phyloP scores from a whole-genome alignment of 2,329 filamentous ascomycete genomes.

The Juglanconis sp. region DNA sequence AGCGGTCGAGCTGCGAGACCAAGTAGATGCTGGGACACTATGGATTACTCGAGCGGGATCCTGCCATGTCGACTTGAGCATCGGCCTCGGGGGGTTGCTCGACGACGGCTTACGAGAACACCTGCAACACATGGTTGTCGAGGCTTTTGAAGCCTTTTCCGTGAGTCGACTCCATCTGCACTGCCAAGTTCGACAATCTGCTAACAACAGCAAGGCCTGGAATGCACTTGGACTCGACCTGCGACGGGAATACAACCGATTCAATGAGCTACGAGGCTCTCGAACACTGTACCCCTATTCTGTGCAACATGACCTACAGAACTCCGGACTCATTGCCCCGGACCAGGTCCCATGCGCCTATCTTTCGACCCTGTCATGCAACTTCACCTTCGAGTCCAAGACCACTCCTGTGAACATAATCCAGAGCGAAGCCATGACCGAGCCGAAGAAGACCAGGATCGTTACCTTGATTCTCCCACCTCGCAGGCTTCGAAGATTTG shows the following conservation, averaged over 20 bases:
- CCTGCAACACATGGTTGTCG: background rate
- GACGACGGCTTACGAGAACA: background rate
- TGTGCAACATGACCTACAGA: slow-evolving; percentile 4
- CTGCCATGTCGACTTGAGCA: slow-evolving; percentile 3
- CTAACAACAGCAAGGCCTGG: slow-evolving; percentile 11
- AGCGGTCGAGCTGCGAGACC: slow-evolving; percentile 6
- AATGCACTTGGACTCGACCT: slow-evolving; percentile 8
- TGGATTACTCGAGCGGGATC: slow-evolving; percentile 16
- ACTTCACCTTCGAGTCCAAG: background rate
- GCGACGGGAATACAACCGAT: background rate
- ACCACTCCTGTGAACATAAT: background rate
- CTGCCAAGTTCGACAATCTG: background rate
- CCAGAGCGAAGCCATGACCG: background rate
- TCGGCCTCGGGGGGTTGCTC: background rate
- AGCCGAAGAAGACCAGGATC: background rate
- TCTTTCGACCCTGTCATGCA: slow-evolving; percentile 8
- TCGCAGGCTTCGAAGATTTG: background rate
- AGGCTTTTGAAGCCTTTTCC: background rate
- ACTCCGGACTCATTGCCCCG: slow-evolving; percentile 1
- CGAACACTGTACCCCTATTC: slow-evolving; percentile 7
- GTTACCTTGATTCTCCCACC: background rate
- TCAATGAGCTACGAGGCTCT: background rate
- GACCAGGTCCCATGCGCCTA: slow-evolving; percentile 1
- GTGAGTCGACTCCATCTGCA: background rate
- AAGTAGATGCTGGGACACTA: slow-evolving; percentile 7